Evolutionary conservation across 2,329 filamentous ascomycete genomes (phyloP).

Genomic region (Diaporthe citrichinensis): DNA sequence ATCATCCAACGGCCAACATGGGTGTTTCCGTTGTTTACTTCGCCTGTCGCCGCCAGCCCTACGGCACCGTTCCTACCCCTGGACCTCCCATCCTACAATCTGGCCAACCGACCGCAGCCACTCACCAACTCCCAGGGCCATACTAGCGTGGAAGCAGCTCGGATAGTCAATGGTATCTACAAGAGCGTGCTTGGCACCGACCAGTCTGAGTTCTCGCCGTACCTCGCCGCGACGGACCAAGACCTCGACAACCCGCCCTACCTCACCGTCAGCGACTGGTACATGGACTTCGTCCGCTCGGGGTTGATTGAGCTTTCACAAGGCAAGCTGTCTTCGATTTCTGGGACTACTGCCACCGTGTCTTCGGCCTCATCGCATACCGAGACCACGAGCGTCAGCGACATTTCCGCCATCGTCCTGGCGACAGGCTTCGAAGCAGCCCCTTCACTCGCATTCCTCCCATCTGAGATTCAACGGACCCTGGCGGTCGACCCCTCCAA

Average conservation of each 20-base stretch:
- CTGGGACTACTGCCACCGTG: constrained; percentile 54
- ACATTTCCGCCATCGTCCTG: constrained; percentile 77
- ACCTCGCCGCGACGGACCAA: constrained; percentile 55
- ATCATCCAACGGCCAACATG: constrained; percentile 79
- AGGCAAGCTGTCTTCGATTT: constrained; percentile 61
- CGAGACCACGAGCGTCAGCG: constrained; percentile 56
- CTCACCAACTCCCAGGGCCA: constrained; percentile 76
- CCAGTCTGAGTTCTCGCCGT: constrained; percentile 65
- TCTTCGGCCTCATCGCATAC: constrained; percentile 38
- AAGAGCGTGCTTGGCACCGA: constrained; percentile 64
- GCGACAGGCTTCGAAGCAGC: constrained; percentile 82
- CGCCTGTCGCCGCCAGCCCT: constrained; percentile 66
- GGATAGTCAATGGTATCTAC: constrained; percentile 66
- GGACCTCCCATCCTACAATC: constrained; percentile 80
- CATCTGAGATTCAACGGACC: constrained; percentile 64
- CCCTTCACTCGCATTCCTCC: constrained; percentile 75
- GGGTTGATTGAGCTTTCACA: constrained; percentile 67
- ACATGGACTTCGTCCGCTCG: constrained; percentile 80
- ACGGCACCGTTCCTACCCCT: constrained; percentile 78
- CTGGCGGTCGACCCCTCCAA: constrained; percentile 71
- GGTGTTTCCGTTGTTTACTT: constrained; percentile 74
- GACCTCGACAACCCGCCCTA: constrained; percentile 70
- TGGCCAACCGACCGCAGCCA: constrained; percentile 71
- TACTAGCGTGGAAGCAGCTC: constrained; percentile 71
- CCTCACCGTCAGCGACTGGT: constrained; percentile 79